Conservation (phyloP, 495 filamentous ascomycete genomes). For the Aeminium ludgeri region DNA sequence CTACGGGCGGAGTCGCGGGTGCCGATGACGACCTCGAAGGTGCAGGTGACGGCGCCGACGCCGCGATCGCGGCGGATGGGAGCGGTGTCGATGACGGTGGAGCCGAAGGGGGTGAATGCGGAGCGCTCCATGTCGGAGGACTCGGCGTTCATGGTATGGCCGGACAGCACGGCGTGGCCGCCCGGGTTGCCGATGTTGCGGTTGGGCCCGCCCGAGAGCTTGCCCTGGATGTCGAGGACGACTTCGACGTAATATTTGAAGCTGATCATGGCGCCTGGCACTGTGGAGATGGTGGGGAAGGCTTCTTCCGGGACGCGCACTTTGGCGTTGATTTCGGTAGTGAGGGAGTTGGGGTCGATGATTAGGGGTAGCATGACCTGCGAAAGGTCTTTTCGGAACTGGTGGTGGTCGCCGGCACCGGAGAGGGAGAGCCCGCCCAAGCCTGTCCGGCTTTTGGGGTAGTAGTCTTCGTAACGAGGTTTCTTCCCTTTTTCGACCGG, state of each 20-base stretch:
- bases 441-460: constrained; percentile 54
- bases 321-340: constrained; percentile 57
- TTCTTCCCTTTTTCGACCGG: constrained; percentile 44
- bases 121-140: constrained; percentile 17
- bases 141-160: constrained; percentile 30
- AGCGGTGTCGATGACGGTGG: constrained; percentile 77
- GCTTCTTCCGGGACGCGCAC: constrained; percentile 76
- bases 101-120: constrained; percentile 40
- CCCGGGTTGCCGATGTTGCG: constrained; percentile 38
- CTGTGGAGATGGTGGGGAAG: constrained; percentile 79
- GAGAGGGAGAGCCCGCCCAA: constrained; percentile 68
- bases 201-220: constrained; percentile 53
- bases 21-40: constrained; percentile 76
- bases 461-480: constrained; percentile 63
- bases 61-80: constrained; percentile 72
- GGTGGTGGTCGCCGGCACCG: constrained; percentile 61
- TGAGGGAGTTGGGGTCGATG: constrained; percentile 63
- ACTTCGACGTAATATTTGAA: constrained; percentile 91
- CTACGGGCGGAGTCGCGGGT: constrained; percentile 62
- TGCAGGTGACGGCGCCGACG: constrained; percentile 61
- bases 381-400: constrained; percentile 83
- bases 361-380: constrained; percentile 77
- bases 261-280: constrained; percentile 79
- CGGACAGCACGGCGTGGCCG: constrained; percentile 30
- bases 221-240: constrained; percentile 79